Conservation (phyloP, 202 grass and related monocot genomes). For the Schoenoplectus tabernaemontani region DNA sequence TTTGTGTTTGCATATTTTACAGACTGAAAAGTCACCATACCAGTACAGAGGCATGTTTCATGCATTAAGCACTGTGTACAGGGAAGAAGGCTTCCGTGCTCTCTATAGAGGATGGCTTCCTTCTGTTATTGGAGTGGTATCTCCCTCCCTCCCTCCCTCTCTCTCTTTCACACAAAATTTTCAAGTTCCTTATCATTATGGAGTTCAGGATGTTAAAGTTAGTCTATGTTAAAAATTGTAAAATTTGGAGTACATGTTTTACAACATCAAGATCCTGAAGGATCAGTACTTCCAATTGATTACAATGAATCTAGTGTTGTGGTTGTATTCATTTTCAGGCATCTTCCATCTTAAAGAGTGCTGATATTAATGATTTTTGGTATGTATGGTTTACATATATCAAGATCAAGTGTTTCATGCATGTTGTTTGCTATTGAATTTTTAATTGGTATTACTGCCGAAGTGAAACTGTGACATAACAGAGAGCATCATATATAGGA, state of each 20-base stretch:
- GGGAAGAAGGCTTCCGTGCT: conserved; percentile 96
- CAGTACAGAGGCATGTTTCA: conserved; percentile 99
- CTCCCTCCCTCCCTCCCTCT: too few species aligned
- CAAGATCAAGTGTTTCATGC: too few species aligned
- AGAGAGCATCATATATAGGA: too few species aligned
- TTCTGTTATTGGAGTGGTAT: conserved; percentile 98
- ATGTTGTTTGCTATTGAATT: too few species aligned
- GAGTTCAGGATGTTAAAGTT: background rate
- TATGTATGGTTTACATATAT: too few species aligned
- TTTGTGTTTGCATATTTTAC: conserved; percentile 19
- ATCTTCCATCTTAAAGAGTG: background rate
- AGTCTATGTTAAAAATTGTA: background rate
- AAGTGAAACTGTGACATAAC: too few species aligned
- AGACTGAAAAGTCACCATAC: conserved; percentile 93
- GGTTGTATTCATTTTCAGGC: background rate
- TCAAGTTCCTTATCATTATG: background rate
- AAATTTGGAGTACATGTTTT: too few species aligned
- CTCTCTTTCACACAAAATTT: background rate
- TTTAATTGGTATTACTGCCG: too few species aligned
- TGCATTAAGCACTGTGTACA: conserved; percentile 82
- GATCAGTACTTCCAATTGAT: background rate
- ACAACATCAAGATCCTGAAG: too few species aligned
- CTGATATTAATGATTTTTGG: too few species aligned
- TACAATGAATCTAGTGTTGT: background rate
- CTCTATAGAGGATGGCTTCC: conserved; percentile 98